These are phyloP conservation scores for Hortaea werneckii DNA, from an alignment of 2,329 filamentous ascomycete genomes.

Conservation along the genomic window DNA sequence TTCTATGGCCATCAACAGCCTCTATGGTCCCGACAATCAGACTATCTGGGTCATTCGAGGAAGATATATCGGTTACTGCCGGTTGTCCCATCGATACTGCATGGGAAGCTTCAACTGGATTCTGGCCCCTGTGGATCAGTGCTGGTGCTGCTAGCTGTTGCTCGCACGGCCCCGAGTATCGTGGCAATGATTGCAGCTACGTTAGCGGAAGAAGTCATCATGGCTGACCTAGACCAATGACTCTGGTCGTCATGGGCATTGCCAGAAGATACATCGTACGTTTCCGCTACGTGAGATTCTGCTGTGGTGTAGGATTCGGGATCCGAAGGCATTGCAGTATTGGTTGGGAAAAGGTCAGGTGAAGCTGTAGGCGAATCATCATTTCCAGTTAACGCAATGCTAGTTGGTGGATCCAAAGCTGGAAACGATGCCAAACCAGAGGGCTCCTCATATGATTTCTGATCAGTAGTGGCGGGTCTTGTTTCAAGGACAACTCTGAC, in stretches of 20 bases:
- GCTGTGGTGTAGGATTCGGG: background rate
- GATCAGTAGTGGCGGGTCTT: too few species aligned
- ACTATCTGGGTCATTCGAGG: background rate
- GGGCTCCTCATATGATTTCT: too few species aligned
- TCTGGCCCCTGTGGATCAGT: background rate
- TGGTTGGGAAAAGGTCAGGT: background rate
- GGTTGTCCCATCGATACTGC: background rate
- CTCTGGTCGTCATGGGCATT: too few species aligned
- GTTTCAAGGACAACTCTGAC: too few species aligned
- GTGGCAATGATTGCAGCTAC: background rate
- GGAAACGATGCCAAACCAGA: too few species aligned
- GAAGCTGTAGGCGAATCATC: background rate
- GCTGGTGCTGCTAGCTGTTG: background rate
- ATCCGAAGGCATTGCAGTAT: background rate
- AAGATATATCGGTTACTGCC: background rate
- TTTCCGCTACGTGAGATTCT: too few species aligned
- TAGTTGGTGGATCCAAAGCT: too few species aligned
- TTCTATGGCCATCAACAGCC: conserved; percentile 22
- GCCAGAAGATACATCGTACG: too few species aligned
- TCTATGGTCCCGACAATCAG: background rate
- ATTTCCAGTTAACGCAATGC: too few species aligned
- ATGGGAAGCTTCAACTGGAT: too few species aligned
- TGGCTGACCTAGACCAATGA: background rate
- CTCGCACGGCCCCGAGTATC: background rate
- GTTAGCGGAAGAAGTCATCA: background rate